Conservation (phyloP, 805 yeast species). For the Vanderwaltozyma verrucispora region DNA sequence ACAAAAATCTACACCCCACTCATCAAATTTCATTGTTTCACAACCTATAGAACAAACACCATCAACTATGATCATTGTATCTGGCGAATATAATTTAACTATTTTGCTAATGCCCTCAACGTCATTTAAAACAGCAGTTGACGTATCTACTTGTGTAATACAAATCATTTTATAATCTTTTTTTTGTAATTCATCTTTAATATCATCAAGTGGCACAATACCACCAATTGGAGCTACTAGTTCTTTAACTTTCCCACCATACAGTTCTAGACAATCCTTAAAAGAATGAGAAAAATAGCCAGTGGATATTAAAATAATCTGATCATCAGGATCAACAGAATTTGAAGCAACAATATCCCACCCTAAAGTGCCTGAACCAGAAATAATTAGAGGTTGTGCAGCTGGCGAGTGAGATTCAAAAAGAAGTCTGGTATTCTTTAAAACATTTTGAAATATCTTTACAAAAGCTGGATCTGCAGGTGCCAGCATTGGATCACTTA, state of each 20-base stretch:
- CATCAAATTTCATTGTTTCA: slow-evolving; percentile 74
- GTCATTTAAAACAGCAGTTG: slow-evolving; percentile 83
- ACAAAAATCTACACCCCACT: slow-evolving; percentile 83
- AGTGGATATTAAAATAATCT: slow-evolving; percentile 73
- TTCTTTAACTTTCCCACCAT: slow-evolving; percentile 68
- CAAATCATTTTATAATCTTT: slow-evolving; percentile 60
- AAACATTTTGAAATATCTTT: slow-evolving; percentile 55
- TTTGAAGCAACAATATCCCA: slow-evolving; percentile 88
- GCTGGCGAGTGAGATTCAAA: slow-evolving; percentile 48
- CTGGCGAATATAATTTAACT: slow-evolving; percentile 62
- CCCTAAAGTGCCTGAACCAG: slow-evolving; percentile 92
- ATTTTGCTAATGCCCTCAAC: slow-evolving; percentile 50
- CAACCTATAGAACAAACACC: slow-evolving; percentile 94
- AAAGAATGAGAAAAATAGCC: slow-evolving; percentile 84
- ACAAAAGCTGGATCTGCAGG: slow-evolving; percentile 84
- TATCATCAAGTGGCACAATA: slow-evolving; percentile 43
- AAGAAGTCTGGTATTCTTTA: slow-evolving; percentile 58
- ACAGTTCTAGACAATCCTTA: slow-evolving; percentile 61
- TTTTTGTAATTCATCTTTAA: slow-evolving; percentile 45
- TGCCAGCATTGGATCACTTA: slow-evolving; percentile 76
- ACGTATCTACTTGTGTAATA: slow-evolving; percentile 92
- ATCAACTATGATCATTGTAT: slow-evolving; percentile 76
- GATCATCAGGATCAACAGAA: slow-evolving; percentile 56
- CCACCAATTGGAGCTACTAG: slow-evolving; percentile 67
- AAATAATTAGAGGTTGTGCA: slow-evolving; percentile 62